Conservation (phyloP, 2,329 filamentous ascomycete genomes). For the Clarireedia paspali region DNA sequence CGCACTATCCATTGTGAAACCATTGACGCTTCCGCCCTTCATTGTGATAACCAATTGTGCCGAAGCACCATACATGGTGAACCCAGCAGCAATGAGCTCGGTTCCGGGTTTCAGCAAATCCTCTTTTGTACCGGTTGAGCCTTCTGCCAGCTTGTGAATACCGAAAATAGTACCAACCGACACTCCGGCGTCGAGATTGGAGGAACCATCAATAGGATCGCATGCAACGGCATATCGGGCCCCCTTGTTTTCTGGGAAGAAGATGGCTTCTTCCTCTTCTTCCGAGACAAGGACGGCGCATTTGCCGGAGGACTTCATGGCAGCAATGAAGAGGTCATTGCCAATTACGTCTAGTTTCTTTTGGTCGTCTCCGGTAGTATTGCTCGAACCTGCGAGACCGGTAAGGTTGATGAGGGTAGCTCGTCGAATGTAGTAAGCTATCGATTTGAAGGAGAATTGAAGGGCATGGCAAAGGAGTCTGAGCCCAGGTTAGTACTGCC, state of each 20-base stretch:
- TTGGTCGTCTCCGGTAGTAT: conserved; percentile 94
- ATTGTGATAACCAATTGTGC: conserved; percentile 96
- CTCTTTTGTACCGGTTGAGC: conserved; percentile 65
- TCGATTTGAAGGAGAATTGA: conserved; percentile 99
- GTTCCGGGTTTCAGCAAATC: conserved; percentile 86
- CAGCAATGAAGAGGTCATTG: conserved; percentile 93
- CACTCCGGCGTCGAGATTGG: conserved; percentile 95
- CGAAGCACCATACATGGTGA: conserved; percentile 99
- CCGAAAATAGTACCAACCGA: conserved; percentile 97
- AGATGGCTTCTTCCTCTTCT: conserved; percentile 89
- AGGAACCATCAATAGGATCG: conserved; percentile 96
- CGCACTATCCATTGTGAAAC: conserved; percentile 94
- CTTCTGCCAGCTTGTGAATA: conserved; percentile 81
- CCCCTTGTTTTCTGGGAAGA: conserved; percentile 67
- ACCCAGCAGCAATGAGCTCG: conserved; percentile 88
- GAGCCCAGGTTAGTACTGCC: conserved; percentile 12
- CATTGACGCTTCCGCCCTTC: conserved; percentile 86
- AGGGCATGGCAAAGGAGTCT: conserved; percentile 95
- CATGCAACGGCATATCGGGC: conserved; percentile 92
- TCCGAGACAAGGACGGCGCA: conserved; percentile 93
- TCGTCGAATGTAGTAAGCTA: conserved; percentile 97
- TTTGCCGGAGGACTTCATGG: conserved; percentile 88
- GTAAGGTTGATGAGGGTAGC: conserved; percentile 93
- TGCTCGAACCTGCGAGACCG: conserved; percentile 88
- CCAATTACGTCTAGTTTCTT: conserved; percentile 99